Evolutionary conservation across 2,329 filamentous ascomycete species (phyloP).

Genomic region (Ophiostoma sp.): DNA sequence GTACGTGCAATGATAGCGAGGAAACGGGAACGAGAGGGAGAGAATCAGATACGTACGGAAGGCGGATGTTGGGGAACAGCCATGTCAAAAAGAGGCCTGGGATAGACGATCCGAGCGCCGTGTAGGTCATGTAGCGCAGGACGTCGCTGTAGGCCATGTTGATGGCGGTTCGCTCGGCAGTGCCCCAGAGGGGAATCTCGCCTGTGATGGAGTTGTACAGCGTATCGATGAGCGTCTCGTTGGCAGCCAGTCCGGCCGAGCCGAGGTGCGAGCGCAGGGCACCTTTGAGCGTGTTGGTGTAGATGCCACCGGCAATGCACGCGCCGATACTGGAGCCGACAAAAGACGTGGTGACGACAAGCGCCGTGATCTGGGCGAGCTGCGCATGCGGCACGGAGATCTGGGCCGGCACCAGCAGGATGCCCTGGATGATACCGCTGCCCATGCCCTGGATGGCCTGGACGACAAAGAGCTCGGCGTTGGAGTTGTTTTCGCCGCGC

Average conservation of each 20-base stretch:
- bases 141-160: constrained; percentile 36
- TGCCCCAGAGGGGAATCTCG: constrained; percentile 39
- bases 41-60: background rate
- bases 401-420: constrained; percentile 17
- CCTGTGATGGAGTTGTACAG: constrained; percentile 45
- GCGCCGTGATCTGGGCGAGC: constrained; percentile 18
- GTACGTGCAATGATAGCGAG: background rate
- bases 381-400: constrained; percentile 17
- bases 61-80: constrained; percentile 28
- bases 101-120: constrained; percentile 29
- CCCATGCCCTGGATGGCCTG: constrained; percentile 47
- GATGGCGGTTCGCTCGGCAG: constrained; percentile 39
- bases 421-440: constrained; percentile 17
- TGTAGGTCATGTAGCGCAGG: constrained; percentile 31
- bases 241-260: background rate
- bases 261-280: constrained; percentile 11
- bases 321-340: constrained; percentile 18
- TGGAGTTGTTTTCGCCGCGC: constrained; percentile 40
- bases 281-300: constrained; percentile 15
- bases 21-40: background rate
- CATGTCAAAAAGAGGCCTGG: constrained; percentile 27
- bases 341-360: constrained; percentile 14
- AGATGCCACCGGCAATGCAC: constrained; percentile 14
- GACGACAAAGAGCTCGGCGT: constrained; percentile 44
- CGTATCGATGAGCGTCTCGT: constrained; percentile 26